phyloP scores from a whole-genome alignment of 208 protist species.

The Trypanosoma boissoni region DNA sequence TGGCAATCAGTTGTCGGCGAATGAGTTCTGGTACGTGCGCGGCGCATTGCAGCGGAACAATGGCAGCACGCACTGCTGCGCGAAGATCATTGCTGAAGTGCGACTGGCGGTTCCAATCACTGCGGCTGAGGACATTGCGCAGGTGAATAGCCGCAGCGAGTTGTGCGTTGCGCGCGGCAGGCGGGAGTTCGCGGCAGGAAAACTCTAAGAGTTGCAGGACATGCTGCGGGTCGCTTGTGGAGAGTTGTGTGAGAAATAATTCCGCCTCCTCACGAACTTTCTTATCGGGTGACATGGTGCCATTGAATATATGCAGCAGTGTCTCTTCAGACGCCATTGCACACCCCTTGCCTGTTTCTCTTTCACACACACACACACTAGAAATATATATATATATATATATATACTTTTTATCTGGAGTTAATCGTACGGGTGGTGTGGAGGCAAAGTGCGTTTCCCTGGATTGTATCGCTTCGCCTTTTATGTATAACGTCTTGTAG shows the following conservation, averaged over 20 bases:
- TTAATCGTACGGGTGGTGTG: too few relatives aligned
- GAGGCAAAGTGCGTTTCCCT: too few relatives aligned
- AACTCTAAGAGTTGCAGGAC: constrained; percentile 60
- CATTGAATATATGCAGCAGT: constrained; percentile 55
- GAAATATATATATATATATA: constrained; percentile 15
- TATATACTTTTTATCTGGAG: constrained; percentile 1
- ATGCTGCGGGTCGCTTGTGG: constrained; percentile 42
- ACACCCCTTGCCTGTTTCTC: not conserved
- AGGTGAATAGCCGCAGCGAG: constrained; percentile 65
- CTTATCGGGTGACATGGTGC: constrained; percentile 70
- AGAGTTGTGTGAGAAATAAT: constrained; percentile 45
- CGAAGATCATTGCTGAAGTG: constrained; percentile 58
- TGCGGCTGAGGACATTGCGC: constrained; percentile 68
- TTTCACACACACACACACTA: too few relatives aligned
- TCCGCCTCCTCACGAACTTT: constrained; percentile 58
- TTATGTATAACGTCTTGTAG: too few relatives aligned
- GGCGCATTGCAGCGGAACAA: constrained; percentile 65
- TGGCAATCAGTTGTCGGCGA: constrained; percentile 68
- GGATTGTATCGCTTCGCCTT: too few relatives aligned
- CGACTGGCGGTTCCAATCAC: constrained; percentile 69
- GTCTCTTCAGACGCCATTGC: constrained; percentile 23
- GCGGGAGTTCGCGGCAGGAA: constrained; percentile 22
- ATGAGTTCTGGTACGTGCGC: constrained; percentile 64
- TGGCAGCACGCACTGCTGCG: constrained; percentile 31
- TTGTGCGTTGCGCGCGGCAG: constrained; percentile 16